Base-by-base conservation (phyloP, 2,329 filamentous ascomycete species). In the Coniochaeta sp. region DNA sequence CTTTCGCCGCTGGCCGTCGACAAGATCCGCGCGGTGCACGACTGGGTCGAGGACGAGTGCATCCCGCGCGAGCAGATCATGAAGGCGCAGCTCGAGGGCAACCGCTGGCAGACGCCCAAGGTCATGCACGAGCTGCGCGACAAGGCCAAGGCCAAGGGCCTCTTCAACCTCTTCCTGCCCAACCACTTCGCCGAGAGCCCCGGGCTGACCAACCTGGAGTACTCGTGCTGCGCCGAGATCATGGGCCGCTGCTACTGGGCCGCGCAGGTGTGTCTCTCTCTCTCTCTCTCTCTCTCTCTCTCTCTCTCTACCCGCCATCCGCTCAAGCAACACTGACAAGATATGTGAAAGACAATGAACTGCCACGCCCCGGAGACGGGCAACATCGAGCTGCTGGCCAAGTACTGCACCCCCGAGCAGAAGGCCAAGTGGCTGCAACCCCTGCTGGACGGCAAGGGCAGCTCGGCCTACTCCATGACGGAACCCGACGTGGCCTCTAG, bases 351-450 rank as follows among this genome's bases (percentile, higher is more conserved):
- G 74, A 76, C 74, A 0, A 75, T 75, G 72, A 76, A 76, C 63
- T 76, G 74, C 62, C 73, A 75, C 58, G 79, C 79, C 2, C 79
- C 77, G 19, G 77, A 80, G 44, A 79, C 78, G 7, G 79, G 79
- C 32, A 81, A 81, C 67, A 81, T 81, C 68, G 79, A 81, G 65
- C 74, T 81, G 10, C 73, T 81, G 32, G 78, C 78, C 40, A 80
- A 81, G 68, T 81, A 79, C 71, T 79, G 79, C 66, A 80, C 73
- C 16, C 69, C 75, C 1, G 75, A 73, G 58, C 79, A 81, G 63
- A 81, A 81, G 72, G 71, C 77, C 66, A 73, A 75, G 62, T 81
- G 78, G 78, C 72, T 81, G 16, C 70, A 74, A 63, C 79, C 79
- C 9, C 68, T 81, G 34, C 71, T 81, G 62, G 78, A 78, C 52